Evolutionary conservation across 176 grass and related monocot genomes (phyloP), one percentile per base, ranked within the genome.

Genomic region (Eremochloa ophiuroides): DNA sequence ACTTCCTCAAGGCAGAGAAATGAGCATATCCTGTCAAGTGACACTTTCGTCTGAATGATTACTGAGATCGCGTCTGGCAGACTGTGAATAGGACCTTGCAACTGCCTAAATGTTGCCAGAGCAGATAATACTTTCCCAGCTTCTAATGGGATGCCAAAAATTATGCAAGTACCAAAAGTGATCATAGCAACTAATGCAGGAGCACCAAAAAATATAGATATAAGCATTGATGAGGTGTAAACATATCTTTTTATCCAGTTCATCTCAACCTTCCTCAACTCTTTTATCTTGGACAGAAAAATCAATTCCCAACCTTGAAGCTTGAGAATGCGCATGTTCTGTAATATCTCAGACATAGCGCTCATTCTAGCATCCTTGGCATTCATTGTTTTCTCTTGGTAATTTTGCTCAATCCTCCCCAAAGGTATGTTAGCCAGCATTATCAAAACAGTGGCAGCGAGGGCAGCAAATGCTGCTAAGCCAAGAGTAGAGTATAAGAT

Each of bases 291-390:
- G 10, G 85, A 92, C 41, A 97, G 84, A 71, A 93, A 97, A 10
- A 80, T 74, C 86, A 97, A 87, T 53, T 97, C 94, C 94, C 91
- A 97, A 15, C 81, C 94, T 84, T 93, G 94, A 75, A 93, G 94
- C 71, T 97, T 97, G 27, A 97, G 88, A 93, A 93, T 89, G 40
- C 84, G 75, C 91, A 97, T 97, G 83, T 91, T 97, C 39, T 61
- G 80, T 56, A 97, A 67, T 29, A 93, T 86, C 82, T 97, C 94
- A 23, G 94, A 93, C 42, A 83, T 93, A 22, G 83, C 88, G 25
- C 84, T 91, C 94, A 93, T 97, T 82, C 88, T 88, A 18, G 62
- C 81, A 35, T 97, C 94, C 61, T 93, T 97, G 38, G 88, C 77
- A 2, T 79, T 85, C 94, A 97, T 97, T 46, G 81, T 84, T 74